Percentiles rank a stretch among this genome's conserved stretches.
Evolutionary conservation across 345 rosid genomes (phyloP).

Genomic region (Citrus maxima): DNA sequence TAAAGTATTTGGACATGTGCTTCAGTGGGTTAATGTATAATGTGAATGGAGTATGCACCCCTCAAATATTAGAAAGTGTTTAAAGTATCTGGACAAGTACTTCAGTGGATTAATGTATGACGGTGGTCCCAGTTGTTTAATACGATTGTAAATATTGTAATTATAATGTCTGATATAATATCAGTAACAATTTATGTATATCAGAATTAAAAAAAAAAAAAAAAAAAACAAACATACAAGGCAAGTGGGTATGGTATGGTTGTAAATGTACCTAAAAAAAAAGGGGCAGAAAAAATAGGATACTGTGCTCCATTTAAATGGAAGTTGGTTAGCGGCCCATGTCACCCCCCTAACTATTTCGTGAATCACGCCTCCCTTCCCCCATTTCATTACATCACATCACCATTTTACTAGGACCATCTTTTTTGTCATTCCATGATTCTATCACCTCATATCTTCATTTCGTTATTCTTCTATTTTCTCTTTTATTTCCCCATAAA

Average conservation of each 20-base stretch:
- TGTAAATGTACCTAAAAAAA: neutral
- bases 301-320: neutral
- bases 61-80: no score
- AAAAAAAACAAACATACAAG: neutral
- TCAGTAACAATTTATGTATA: no score
- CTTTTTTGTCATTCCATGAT: neutral
- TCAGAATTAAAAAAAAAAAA: no score
- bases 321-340: neutral
- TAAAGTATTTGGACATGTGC: fast-evolving
- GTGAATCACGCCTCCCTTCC: neutral
- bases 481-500: neutral
- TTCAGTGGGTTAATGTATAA: no score
- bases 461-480: neutral
- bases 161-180: no score
- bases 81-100: no score
- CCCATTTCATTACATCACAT: neutral
- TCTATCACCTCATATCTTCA: neutral
- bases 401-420: neutral
- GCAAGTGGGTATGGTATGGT: neutral
- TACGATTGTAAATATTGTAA: no score
- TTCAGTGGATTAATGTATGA: fast-evolving
- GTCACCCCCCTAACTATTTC: neutral
- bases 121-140: fast-evolving
- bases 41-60: fast-evolving
- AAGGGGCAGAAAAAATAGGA: neutral